Evolutionary conservation across 176 grass and related monocot genomes (phyloP).

Genomic region (Ananas comosus): DNA sequence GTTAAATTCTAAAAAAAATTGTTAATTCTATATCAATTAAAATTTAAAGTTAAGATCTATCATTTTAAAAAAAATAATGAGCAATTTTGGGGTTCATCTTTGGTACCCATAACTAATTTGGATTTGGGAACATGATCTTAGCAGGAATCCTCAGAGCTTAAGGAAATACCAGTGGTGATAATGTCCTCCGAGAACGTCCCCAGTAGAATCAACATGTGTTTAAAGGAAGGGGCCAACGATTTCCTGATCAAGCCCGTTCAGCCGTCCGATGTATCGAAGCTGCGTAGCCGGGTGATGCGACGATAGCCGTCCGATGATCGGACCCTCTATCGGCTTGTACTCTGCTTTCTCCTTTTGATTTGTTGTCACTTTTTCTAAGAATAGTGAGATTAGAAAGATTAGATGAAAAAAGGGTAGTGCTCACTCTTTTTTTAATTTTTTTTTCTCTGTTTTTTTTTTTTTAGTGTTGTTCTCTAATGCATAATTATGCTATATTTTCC

Average conservation of each 20-base stretch:
- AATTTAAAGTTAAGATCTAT: background rate
- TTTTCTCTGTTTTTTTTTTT: no score
- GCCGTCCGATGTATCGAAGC: constrained; percentile 52
- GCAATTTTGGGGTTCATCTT: no score
- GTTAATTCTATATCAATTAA: background rate
- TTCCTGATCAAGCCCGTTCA: constrained; percentile 81
- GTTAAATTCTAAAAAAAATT: no score
- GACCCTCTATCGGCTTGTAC: no score
- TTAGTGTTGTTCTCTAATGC: no score
- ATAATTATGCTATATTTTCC: no score
- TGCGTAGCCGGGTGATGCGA: constrained; percentile 53
- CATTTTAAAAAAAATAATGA: no score
- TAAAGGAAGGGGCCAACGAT: constrained; percentile 71
- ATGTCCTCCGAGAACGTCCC: constrained; percentile 93
- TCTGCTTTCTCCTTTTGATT: no score
- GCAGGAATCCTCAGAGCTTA: constrained; percentile 48
- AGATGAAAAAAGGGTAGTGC: no score
- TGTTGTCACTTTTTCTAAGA: no score
- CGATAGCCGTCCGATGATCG: constrained; percentile 16
- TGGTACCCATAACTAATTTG: background rate
- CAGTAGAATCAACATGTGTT: constrained; percentile 50
- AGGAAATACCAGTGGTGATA: constrained; percentile 77
- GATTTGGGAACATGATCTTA: background rate
- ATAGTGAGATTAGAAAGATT: no score
- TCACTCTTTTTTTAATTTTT: no score